Percentiles rank a stretch among this genome's conserved stretches.
Evolutionary conservation across 179 eudicot species (phyloP).

Genomic region (Camellia oleifera): DNA sequence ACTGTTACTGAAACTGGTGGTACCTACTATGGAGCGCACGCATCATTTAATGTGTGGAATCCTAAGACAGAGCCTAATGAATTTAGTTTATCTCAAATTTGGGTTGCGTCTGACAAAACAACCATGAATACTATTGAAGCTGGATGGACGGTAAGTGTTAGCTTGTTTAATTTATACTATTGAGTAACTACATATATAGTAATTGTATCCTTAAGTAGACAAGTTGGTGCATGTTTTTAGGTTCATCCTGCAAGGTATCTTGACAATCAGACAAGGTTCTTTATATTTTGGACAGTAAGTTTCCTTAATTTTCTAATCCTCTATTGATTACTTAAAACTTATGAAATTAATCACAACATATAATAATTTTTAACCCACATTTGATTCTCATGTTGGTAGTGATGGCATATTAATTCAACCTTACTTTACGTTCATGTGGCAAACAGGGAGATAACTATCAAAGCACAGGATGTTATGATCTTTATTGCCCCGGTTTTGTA

Average conservation of each 20-base stretch:
- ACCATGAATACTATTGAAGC: too few species aligned
- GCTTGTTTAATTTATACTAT: too few species aligned
- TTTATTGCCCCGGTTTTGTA: background rate
- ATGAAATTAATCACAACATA: too few species aligned
- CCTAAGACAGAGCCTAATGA: background rate
- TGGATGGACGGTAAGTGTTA: too few species aligned
- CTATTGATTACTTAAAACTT: too few species aligned
- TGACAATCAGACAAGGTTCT: conserved; percentile 1
- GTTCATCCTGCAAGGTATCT: background rate
- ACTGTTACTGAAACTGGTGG: too few species aligned
- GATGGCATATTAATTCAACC: background rate
- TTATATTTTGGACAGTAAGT: conserved; percentile 12
- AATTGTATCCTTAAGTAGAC: too few species aligned
- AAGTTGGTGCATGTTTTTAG: too few species aligned
- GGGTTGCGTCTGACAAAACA: too few species aligned
- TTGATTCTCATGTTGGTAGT: background rate
- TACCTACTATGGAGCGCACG: background rate
- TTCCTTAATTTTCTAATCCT: background rate
- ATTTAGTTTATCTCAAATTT: background rate
- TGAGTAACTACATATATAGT: too few species aligned
- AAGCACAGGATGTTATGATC: conserved; percentile 5
- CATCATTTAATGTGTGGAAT: conserved; percentile 11
- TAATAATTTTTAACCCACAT: background rate
- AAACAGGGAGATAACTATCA: background rate
- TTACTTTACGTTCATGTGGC: background rate